Percentiles rank a stretch among this genome's conserved stretches.
Conservation (phyloP, 78 protist species). For the Tieghemostelium lacteum region DNA sequence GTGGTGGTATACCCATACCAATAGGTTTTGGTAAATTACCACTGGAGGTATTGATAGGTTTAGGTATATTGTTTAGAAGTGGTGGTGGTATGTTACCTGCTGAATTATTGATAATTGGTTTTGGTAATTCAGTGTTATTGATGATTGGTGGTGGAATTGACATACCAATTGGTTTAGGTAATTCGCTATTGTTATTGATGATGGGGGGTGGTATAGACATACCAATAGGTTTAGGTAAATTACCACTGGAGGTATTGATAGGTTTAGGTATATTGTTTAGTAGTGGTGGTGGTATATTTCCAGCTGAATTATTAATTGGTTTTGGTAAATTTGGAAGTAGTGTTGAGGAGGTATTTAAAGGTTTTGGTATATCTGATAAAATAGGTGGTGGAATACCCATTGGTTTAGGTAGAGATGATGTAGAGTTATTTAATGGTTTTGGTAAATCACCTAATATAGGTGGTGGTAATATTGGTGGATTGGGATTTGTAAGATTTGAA, state of each 20-base stretch:
- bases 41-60: background rate
- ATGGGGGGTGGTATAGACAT: background rate
- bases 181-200: background rate
- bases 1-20: constrained; percentile 7
- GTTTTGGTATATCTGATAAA: constrained; percentile 38
- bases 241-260: background rate
- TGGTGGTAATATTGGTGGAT: no score
- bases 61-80: background rate
- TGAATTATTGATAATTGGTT: background rate
- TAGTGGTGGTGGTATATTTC: constrained; percentile 23
- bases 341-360: background rate
- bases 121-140: no score
- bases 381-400: no score
- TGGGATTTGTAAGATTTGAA: no score
- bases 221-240: no score
- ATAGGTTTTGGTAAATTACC: constrained; percentile 2
- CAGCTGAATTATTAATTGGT: background rate
- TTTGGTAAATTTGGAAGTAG: no score
- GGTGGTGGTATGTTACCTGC: constrained; percentile 18
- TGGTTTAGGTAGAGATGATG: background rate
- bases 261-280: background rate
- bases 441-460: background rate
- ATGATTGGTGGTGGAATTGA: constrained; percentile 47
- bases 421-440: background rate
- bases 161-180: no score